Evolutionary conservation across 108 stramenopile genomes (phyloP), one percentile per base, ranked within the genome.

Genomic region (Skeletonema grethae): DNA sequence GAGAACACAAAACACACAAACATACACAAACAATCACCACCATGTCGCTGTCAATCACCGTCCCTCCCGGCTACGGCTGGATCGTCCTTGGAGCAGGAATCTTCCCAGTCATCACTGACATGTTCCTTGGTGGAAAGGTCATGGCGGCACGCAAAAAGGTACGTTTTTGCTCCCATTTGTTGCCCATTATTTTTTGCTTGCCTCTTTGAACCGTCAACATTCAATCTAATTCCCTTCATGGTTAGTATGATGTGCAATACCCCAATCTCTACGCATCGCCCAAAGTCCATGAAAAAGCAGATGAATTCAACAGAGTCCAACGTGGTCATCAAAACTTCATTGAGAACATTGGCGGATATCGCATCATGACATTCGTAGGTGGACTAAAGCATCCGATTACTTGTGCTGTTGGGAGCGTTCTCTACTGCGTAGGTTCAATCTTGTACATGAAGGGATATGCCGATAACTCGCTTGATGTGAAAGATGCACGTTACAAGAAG

Each of bases 251-350:
- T 41, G 87, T 94, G 25, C 65, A 73, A 18, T 92, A 91, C 66
- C 96, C 96, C n/a, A 95, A 94, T 58, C 63, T 90, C 31, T 96
- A 96, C 63, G 95, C 89, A 10, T 72, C 74, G 3, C 90, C 92
- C 7, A 90, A 90, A 35, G 66, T 57, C 39, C 89, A 93, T 77
- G 84, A 94, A 70, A 50, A 90, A 3, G 96, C 96, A n/a, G 85
- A 92, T 58, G 86, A 82, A 18, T 94, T 96, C 88, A 94, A 96
- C 63, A 88, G 93, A 62, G 84, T 96, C 28, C 96, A 96, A 78
- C 92, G 92, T n/a, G 90, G 88, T 10, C 93, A 94, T 61, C 96
- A 94, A 59, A 79, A 85, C 67, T 82, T 66, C 11, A 61, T 92
- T 28, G 96, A 96, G 70, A 63, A 35, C 11, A 35, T 86, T 6